Conservation (phyloP, 345 rosid species). For the Dipteronia sinensis region DNA sequence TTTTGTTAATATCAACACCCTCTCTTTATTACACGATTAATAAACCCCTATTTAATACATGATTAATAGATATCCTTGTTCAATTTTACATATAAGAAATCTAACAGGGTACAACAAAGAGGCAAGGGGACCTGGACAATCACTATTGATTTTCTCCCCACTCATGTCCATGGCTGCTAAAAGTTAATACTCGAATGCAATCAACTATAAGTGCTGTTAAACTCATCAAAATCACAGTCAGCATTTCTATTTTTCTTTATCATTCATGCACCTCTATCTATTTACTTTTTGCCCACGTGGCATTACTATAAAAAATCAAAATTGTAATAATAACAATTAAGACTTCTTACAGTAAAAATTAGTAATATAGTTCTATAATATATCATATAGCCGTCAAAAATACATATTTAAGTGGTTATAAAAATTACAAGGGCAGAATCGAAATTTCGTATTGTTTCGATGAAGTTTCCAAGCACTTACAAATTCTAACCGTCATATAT, state of each 20-base stretch:
- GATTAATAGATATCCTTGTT: neutral
- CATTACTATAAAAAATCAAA: neutral
- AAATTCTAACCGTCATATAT: constrained; percentile 29
- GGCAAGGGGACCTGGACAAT: neutral
- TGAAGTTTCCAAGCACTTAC: constrained; percentile 22
- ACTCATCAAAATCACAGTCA: neutral
- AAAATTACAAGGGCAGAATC: neutral
- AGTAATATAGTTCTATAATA: too few species aligned
- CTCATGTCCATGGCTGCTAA: neutral
- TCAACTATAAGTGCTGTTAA: neutral
- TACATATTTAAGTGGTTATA: neutral
- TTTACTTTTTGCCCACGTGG: neutral
- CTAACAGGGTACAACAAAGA: neutral
- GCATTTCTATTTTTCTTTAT: neutral
- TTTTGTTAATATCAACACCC: too few species aligned
- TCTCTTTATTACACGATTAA: too few species aligned
- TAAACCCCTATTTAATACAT: too few species aligned
- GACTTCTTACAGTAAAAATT: too few species aligned
- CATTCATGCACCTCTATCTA: neutral
- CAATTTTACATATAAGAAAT: too few species aligned
- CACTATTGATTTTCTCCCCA: neutral
- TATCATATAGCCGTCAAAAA: neutral
- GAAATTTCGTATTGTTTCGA: neutral
- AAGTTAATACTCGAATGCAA: neutral
- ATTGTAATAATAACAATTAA: too few species aligned